phyloP scores from a whole-genome alignment of 768 basidiomycete genomes.

The Psilocybe sp. region DNA sequence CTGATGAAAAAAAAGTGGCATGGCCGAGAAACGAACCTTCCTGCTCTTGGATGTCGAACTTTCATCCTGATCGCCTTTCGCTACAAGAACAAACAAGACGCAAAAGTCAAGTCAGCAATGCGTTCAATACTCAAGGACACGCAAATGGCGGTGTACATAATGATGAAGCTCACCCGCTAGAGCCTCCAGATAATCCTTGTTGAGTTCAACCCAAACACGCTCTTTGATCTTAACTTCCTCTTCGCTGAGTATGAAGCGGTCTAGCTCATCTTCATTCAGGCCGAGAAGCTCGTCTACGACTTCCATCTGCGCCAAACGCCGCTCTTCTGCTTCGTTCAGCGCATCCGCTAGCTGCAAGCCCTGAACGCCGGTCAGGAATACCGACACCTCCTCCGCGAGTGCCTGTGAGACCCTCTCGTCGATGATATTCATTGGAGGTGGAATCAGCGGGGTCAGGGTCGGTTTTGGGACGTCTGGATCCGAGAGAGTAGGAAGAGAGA shows the following conservation, averaged over 20 bases:
- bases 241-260: constrained; percentile 71
- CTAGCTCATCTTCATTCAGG: constrained; percentile 89
- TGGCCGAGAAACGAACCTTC: constrained; percentile 67
- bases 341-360: constrained; percentile 58
- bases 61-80: constrained; percentile 62
- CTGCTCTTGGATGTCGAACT: constrained; percentile 52
- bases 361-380: constrained; percentile 60
- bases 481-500: neutral
- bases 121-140: constrained; percentile 6
- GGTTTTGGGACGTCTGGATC: neutral
- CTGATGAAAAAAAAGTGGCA: constrained; percentile 28
- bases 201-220: constrained; percentile 92
- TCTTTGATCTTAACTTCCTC: constrained; percentile 86
- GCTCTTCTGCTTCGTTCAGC: constrained; percentile 64
- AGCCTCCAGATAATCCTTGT: constrained; percentile 85
- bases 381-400: constrained; percentile 68
- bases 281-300: constrained; percentile 65
- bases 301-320: constrained; percentile 51
- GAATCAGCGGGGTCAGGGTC: constrained; percentile 1
- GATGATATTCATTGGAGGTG: constrained; percentile 34
- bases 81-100: constrained; percentile 35
- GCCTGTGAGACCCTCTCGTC: constrained; percentile 63
- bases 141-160: constrained; percentile 2
- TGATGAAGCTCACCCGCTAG: constrained; percentile 65
- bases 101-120: constrained; percentile 43